Conservation (phyloP, 108 stramenopile species). For the Heterococcus sp. region DNA sequence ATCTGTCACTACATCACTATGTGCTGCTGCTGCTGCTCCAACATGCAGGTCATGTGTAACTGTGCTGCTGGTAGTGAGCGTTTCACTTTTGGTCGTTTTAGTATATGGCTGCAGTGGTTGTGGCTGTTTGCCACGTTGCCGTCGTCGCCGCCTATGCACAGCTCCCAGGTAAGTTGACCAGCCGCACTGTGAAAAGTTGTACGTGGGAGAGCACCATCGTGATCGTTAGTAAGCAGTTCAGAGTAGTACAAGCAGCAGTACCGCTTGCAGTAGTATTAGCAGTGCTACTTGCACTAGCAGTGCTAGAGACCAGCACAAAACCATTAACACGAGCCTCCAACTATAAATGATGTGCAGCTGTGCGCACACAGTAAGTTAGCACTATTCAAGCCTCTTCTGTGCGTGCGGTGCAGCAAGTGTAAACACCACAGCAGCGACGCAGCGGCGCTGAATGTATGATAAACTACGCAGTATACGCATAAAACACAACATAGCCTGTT, state of each 20-base stretch:
- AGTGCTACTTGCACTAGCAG: neutral
- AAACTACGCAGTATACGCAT: neutral
- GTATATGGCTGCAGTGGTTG: neutral
- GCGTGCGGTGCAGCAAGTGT: neutral
- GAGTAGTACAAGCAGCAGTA: too few species aligned
- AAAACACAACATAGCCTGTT: neutral
- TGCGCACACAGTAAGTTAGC: neutral
- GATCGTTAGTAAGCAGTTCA: too few species aligned
- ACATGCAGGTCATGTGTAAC: too few species aligned
- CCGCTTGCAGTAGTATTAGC: neutral
- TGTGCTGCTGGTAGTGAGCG: neutral
- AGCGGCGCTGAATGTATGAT: neutral
- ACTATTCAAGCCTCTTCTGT: neutral
- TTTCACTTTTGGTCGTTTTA: neutral
- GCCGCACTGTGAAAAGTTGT: neutral
- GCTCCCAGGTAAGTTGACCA: neutral
- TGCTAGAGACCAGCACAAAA: neutral
- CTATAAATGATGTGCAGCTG: too few species aligned
- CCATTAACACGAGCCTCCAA: too few species aligned
- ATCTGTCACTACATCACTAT: neutral
- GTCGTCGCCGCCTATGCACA: too few species aligned
- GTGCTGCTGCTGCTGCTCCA: too few species aligned
- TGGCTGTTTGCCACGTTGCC: neutral
- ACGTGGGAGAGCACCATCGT: neutral
- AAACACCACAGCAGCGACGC: too few species aligned